Conservation (phyloP, 2,329 filamentous ascomycete species). For the Colletotrichum gloeosporioides region DNA sequence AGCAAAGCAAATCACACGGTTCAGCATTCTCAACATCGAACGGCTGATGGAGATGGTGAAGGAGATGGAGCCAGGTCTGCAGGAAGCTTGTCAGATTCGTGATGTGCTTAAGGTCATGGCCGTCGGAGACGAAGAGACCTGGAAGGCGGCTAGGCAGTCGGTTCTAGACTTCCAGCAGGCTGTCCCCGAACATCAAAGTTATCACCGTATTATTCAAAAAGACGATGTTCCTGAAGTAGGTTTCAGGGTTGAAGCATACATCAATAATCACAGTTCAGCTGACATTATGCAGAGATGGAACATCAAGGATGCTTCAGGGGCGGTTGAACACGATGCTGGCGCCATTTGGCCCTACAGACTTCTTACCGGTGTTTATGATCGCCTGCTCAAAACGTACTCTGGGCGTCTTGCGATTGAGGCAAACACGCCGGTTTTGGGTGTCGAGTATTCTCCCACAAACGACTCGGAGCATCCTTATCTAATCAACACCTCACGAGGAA, state of each 20-base stretch:
- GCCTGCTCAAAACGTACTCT: conserved; percentile 30
- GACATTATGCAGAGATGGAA: conserved; percentile 23
- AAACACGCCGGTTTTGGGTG: conserved; percentile 32
- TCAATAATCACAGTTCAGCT: background rate
- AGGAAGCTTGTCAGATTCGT: background rate
- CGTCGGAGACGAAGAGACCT: conserved; percentile 24
- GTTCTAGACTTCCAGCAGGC: conserved; percentile 23
- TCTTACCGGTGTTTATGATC: conserved; percentile 36
- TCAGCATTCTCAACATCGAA: conserved; percentile 5
- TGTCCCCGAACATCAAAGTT: conserved; percentile 19
- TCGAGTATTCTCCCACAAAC: background rate
- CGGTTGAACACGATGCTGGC: conserved; percentile 29
- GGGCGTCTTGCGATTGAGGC: conserved; percentile 32
- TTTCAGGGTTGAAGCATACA: rapidly evolving
- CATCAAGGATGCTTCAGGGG: conserved; percentile 23
- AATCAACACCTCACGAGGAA: conserved; percentile 40
- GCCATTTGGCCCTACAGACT: conserved; percentile 45
- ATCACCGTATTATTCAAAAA: conserved; percentile 22
- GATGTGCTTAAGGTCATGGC: conserved; percentile 26
- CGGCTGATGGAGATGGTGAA: background rate
- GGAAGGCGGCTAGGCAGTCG: conserved; percentile 19
- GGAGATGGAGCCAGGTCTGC: conserved; percentile 6
- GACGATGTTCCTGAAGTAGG: conserved; percentile 23
- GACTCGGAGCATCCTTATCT: conserved; percentile 27
- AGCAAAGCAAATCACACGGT: conserved; percentile 13